Base-by-base conservation (phyloP, 2,329 filamentous ascomycete genomes). In the Aspergillus flavus region DNA sequence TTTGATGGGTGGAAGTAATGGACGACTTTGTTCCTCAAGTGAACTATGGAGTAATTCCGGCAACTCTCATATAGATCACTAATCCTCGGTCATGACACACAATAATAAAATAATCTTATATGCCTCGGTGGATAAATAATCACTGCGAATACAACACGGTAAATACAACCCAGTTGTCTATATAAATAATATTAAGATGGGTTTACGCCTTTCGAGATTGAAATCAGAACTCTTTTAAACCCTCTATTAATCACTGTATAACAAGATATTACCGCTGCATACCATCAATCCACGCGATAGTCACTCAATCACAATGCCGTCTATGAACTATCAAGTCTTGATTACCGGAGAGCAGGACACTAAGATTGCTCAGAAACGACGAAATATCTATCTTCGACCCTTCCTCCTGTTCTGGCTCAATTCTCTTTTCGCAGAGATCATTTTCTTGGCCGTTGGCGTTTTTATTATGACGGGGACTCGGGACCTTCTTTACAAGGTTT, bases 391-490 rank as follows among this genome's bases (percentile, higher is more conserved):
- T 39, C 19, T 64, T 5, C 62, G 64, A 3, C 62, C 64, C 7
- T 64, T 66, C 34, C 43, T 66, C 45, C 28, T 64, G 12, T 66
- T 64, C 50, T 66, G 54, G 46, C 54, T 64, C 4, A 61, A 53
- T 34, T 65, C 62, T 3, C 59, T 66, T 16, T 39, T 65, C 19
- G 55, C 57, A n/a, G 62, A 66, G 53, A 21, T 61, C 7, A 63
- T 66, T 39, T 67, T 64, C 55, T 61, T 63, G 3, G 45, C 57
- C 6, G 65, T 64, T 16, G 57, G 52, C 6, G 12, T 58, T 11
- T 56, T 66, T 9, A 36, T 67, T 28, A 64, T 67, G 59, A 64
- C 64, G 12, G 61, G 64, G 12, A 62, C 58, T 3, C 65, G 52
- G 2, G 65, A 67, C 10, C 52, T 67, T 1, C 28, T 64, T 9